Evolutionary conservation across 75 land plant genomes (phyloP).

Genomic region (Cryptomeria japonica): DNA sequence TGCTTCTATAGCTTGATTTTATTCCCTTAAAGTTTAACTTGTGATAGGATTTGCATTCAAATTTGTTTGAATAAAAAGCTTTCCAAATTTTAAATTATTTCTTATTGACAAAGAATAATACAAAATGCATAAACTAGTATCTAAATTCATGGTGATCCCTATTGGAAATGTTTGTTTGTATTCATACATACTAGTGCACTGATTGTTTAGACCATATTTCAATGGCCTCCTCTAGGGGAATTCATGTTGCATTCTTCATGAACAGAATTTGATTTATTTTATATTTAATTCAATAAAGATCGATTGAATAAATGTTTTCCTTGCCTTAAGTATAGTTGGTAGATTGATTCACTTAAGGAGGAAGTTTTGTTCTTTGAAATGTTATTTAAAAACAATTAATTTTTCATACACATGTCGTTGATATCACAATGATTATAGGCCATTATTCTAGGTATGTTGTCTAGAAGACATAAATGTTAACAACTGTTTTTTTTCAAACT

Average conservation of each 20-base stretch:
- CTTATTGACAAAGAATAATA: not conserved
- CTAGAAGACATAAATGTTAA: not conserved
- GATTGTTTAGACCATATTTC: not conserved
- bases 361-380: not conserved
- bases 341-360: not conserved
- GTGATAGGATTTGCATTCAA: not conserved
- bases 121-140: not conserved
- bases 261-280: not conserved
- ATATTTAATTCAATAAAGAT: too few species aligned
- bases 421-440: not conserved
- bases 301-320: not conserved
- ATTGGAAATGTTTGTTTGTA: not conserved
- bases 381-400: not conserved
- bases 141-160: not conserved
- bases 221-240: not conserved
- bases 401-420: not conserved
- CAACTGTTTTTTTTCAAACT: not conserved
- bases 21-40: too few species aligned
- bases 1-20: not conserved
- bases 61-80: not conserved
- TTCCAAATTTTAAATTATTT: not conserved
- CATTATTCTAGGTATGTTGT: not conserved
- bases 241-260: not conserved
- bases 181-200: not conserved
- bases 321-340: not conserved